Evolutionary conservation across 2,329 filamentous ascomycete species (phyloP).

Genomic region (Fusarium circinatum): DNA sequence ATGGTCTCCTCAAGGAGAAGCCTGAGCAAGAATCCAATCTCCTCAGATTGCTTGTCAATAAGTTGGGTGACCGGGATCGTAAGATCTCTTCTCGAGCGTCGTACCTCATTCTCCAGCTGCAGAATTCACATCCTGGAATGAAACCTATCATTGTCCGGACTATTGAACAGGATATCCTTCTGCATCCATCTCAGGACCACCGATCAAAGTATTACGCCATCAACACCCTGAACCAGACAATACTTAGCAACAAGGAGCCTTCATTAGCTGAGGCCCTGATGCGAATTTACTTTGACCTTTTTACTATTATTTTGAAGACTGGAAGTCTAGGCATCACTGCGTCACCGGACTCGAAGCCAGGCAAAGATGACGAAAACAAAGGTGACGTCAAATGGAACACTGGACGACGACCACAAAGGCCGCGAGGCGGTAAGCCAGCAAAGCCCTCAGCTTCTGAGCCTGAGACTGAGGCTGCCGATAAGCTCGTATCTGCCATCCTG

Average conservation of each 20-base stretch:
- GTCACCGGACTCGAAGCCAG: conserved; percentile 56
- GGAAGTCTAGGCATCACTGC: conserved; percentile 52
- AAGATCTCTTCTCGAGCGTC: conserved; percentile 96
- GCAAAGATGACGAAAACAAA: conserved; percentile 47
- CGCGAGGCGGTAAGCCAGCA: conserved; percentile 32
- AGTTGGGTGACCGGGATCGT: conserved; percentile 92
- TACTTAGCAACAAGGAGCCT: conserved; percentile 86
- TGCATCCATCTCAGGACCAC: conserved; percentile 85
- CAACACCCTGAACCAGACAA: conserved; percentile 97
- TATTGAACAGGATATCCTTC: conserved; percentile 87
- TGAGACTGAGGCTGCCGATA: conserved; percentile 78
- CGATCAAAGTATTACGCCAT: conserved; percentile 96
- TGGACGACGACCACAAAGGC: conserved; percentile 42
- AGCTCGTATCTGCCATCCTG: conserved; percentile 89
- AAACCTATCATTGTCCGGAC: conserved; percentile 86
- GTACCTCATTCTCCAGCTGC: conserved; percentile 90
- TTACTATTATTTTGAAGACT: conserved; percentile 81
- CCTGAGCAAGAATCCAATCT: conserved; percentile 97
- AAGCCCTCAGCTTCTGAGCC: conserved; percentile 56
- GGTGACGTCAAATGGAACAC: conserved; percentile 1
- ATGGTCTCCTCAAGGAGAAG: conserved; percentile 90
- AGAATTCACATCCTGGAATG: conserved; percentile 92
- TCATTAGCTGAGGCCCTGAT: conserved; percentile 82
- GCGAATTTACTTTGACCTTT: conserved; percentile 91
- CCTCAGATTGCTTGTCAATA: conserved; percentile 91